Evolutionary conservation across 169 alveolate species (phyloP).

Genomic region (Plasmodium cynomolgi): DNA sequence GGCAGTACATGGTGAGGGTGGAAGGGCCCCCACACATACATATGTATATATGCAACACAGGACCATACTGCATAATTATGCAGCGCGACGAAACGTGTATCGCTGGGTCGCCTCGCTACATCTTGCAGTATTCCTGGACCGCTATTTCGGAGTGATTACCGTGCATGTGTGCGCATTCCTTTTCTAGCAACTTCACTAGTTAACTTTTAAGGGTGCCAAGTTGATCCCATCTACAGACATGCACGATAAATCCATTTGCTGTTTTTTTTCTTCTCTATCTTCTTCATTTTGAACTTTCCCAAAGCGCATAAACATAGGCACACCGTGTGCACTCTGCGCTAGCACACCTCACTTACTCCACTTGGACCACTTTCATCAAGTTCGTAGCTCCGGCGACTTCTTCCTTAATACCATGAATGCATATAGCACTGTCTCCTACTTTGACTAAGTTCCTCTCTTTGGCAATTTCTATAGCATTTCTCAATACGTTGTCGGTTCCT

Average conservation of each 20-base stretch:
- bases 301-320: background rate
- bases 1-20: background rate
- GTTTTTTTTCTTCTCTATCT: background rate
- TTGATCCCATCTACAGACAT: background rate
- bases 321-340: background rate
- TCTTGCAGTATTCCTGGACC: background rate
- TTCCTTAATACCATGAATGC: conserved; percentile 96
- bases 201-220: background rate
- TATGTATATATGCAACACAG: background rate
- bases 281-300: background rate
- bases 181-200: background rate
- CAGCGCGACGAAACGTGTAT: background rate
- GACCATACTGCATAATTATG: background rate
- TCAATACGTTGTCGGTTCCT: conserved; percentile 91
- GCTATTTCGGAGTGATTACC: background rate
- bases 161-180: background rate
- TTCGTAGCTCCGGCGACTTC: conserved; percentile 95
- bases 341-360: conserved; percentile 50
- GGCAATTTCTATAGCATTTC: conserved; percentile 92
- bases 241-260: background rate
- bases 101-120: background rate
- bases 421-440: conserved; percentile 94
- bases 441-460: conserved; percentile 91
- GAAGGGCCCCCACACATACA: background rate
- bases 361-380: conserved; percentile 91